Base-by-base conservation (phyloP, 495 filamentous ascomycete species). In the Durotheca rogersii region DNA sequence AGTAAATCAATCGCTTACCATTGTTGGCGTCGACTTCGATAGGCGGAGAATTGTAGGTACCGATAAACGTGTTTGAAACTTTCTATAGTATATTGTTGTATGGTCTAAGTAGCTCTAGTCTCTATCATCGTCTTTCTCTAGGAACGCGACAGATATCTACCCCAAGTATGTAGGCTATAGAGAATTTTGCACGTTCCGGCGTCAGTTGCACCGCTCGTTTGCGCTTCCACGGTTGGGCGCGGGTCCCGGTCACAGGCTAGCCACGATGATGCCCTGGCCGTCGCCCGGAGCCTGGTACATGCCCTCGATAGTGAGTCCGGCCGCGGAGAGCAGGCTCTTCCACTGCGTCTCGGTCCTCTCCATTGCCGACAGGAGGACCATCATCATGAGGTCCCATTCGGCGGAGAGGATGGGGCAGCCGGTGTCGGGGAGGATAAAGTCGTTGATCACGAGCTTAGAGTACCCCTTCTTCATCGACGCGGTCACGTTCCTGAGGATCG, bases 381-480 rank as follows among this genome's bases (percentile, higher is more conserved):
- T 61, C 64, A 72, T 67, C 43, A 60, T 65, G 12, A 72, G 42
- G 34, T 72, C 69, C 58, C 69, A 69, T 16, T 64, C 55, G 10
- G 79, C 70, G 7, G 56, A 58, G 1, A 55, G 53, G 37, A 67
- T 60, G 4, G 46, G 43, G 7, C 72, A 48, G 0, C 64, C 67
- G 40, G 58, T 59, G 38, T 73, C 66, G 4, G 66, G 70, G 7
- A 82, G 60, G 10, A 81, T 67, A 43, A 71, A 74, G 58, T 82
- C 77, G 49, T 79, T 77, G 25, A 81, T 67, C 41, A 81, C 56
- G 19, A 83, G 61, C 25, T 68, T 64, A 16, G 65, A 70, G 47
- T 81, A 80, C 0, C 75, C 76, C 27, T 61, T 69, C 53, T 69
- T 67, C 69, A 80, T 65, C 9, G 69, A 68, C 1, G 56, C 46